Conservation (phyloP, 306 rosid genomes). For the Oxytropis ochrocephala region DNA sequence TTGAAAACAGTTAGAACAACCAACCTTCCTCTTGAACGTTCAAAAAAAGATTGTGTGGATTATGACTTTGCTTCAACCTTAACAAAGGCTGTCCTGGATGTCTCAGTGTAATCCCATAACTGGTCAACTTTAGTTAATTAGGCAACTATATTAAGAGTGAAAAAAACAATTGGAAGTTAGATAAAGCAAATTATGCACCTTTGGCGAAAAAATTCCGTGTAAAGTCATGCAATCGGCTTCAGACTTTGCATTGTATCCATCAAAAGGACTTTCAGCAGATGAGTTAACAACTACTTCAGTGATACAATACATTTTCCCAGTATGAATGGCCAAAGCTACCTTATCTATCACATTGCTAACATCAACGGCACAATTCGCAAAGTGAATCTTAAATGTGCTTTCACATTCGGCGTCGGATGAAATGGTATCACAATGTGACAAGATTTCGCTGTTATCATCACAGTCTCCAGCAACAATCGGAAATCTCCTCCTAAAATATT, state of each 20-base stretch:
- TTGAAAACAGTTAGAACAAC: conserved; percentile 28
- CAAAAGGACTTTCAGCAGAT: conserved; percentile 79
- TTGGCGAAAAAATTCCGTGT: conserved; percentile 49
- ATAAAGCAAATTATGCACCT: conserved; percentile 43
- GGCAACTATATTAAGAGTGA: conserved; percentile 1
- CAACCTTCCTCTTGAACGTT: conserved; percentile 65
- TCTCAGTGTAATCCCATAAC: conserved; percentile 61
- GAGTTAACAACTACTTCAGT: conserved; percentile 33
- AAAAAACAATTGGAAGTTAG: not conserved
- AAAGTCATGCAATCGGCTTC: conserved; percentile 32
- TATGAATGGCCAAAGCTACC: conserved; percentile 83
- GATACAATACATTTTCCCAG: conserved; percentile 73
- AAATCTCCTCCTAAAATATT: conserved; percentile 39
- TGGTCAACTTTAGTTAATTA: conserved; percentile 29
- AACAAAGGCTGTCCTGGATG: conserved; percentile 72
- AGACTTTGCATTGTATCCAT: conserved; percentile 39
- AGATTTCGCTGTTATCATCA: conserved; percentile 18
- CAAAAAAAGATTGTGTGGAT: conserved; percentile 85
- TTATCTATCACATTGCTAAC: conserved; percentile 31
- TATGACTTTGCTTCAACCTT: conserved; percentile 89
- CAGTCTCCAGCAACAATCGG: conserved; percentile 23
- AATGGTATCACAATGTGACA: conserved; percentile 19
- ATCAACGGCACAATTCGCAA: conserved; percentile 50
- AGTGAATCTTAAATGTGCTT: conserved; percentile 33
- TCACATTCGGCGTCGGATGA: conserved; percentile 31